Percentiles rank a stretch among this genome's conserved stretches.
Evolutionary conservation across 169 alveolate genomes (phyloP).

Genomic region (Plasmodium coatneyi): DNA sequence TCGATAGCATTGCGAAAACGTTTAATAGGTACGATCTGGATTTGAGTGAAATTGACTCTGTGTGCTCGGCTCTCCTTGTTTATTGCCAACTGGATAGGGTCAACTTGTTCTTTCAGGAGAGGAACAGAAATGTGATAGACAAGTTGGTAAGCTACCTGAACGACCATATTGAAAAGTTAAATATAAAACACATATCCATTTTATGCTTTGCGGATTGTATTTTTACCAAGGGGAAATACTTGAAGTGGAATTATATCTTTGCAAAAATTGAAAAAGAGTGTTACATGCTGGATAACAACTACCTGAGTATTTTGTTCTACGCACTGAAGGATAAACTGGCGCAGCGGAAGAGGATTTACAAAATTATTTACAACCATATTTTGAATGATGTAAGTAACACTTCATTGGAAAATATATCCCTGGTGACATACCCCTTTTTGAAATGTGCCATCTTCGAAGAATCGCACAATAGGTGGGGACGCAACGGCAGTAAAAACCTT

Average conservation of each 20-base stretch:
- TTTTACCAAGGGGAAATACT: conserved; percentile 1
- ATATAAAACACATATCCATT: conserved; percentile 56
- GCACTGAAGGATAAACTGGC: conserved; percentile 23
- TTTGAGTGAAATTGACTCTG: conserved; percentile 28
- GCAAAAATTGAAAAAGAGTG: conserved; percentile 46
- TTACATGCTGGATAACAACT: conserved; percentile 26
- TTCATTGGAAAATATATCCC: conserved; percentile 29
- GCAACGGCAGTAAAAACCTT: background rate
- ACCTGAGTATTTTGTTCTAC: conserved; percentile 38
- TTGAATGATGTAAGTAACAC: conserved; percentile 21
- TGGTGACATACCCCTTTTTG: conserved; percentile 44
- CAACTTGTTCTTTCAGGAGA: conserved; percentile 59
- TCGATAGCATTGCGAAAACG: conserved; percentile 56
- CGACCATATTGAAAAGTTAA: conserved; percentile 32
- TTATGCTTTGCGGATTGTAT: conserved; percentile 27
- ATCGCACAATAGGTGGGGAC: background rate
- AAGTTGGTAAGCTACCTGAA: conserved; percentile 17
- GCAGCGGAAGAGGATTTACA: conserved; percentile 19
- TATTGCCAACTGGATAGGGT: conserved; percentile 31
- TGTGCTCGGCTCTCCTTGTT: conserved; percentile 31
- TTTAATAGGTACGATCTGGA: conserved; percentile 55
- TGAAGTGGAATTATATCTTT: conserved; percentile 35
- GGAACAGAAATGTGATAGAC: conserved; percentile 28
- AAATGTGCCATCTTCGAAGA: background rate
- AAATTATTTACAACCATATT: conserved; percentile 44